Evolutionary conservation across 345 rosid species (phyloP), one percentile per base, ranked within the genome.

Genomic region (Brassica cretica): DNA sequence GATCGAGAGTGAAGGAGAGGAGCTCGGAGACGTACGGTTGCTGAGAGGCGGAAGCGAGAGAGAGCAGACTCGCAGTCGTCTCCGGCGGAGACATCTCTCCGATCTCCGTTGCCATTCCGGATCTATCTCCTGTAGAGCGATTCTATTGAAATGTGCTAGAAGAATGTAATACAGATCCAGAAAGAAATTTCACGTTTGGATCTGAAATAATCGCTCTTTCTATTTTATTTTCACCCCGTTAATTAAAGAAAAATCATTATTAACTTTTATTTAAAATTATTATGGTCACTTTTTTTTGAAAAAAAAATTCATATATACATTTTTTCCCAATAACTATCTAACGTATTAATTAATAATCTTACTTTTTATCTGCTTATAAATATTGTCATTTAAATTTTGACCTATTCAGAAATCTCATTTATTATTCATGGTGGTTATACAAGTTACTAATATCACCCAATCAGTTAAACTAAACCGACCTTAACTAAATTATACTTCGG

Each of bases 1-100:
- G 97, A 83, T 94, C 98, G 80, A 92, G 98, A 82, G 98, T 92
- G 89, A 94, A 94, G 33, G 97, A 95, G 72, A 95, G 98, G 72
- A 95, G 97, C 87, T 95, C 99, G 64, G 97, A 93, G 49, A 93
- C 93, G 76, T 93, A 95, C 19, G 98, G 93, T 74, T 95, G 99
- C 76, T 93, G 96, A 75, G 96, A 81, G 75, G 83, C 87, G 78
- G 96, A 87, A 80, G 96, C 91, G 27, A 94, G 93, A 21, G 91
- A 88, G 78, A 94, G 89, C 66, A 88, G 86, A 76, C 68, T 78
- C 44, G 88, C 80, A 18, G 84, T 56, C 21, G 78, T 78, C 56
- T 81, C 82, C 66, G 78, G 71, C 4, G 77, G 70, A 59, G 83
- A 76, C 66, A 77, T 44, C 24, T 84, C 88, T 46, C 82, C 92